These are phyloP conservation scores for Fraxinus nigra DNA, from an alignment of 305 asterid species.

Conservation along the genomic window DNA sequence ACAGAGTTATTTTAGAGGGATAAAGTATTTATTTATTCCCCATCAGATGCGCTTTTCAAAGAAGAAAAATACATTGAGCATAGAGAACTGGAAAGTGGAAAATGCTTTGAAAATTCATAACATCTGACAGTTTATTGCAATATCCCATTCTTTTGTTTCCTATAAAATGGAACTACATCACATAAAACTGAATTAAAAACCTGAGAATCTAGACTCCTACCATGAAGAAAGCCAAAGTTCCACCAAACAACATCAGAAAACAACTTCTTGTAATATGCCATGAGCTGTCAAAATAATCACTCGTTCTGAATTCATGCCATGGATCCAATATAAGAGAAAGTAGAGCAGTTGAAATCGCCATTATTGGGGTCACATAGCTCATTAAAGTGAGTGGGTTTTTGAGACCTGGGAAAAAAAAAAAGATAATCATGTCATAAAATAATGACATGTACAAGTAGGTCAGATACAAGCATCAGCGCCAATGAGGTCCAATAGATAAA, in stretches of 20 bases:
- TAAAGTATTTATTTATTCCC: not conserved
- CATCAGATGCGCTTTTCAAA: slow-evolving; percentile 4
- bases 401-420: slow-evolving; percentile 54
- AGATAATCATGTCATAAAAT: slow-evolving; percentile 11
- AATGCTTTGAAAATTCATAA: not conserved
- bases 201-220: slow-evolving; percentile 34
- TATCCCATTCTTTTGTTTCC: not conserved
- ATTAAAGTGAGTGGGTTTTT: slow-evolving; percentile 92
- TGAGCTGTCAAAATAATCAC: slow-evolving; percentile 75
- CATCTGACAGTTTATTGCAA: not conserved
- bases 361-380: slow-evolving; percentile 96
- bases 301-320: slow-evolving; percentile 72
- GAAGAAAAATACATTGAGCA: slow-evolving; percentile 2
- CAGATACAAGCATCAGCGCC: not conserved
- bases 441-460: not conserved
- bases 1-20: not conserved
- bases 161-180: not conserved
- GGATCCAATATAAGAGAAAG: slow-evolving; percentile 85
- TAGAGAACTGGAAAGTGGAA: not conserved
- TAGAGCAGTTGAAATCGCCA: slow-evolving; percentile 89
- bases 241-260: slow-evolving; percentile 95
- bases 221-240: slow-evolving; percentile 97
- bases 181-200: not conserved
- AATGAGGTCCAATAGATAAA: slow-evolving; percentile 13
- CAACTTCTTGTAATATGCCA: slow-evolving; percentile 77